Base-by-base conservation (phyloP, 768 basidiomycete genomes). In the Fistulinella prunicolor region DNA sequence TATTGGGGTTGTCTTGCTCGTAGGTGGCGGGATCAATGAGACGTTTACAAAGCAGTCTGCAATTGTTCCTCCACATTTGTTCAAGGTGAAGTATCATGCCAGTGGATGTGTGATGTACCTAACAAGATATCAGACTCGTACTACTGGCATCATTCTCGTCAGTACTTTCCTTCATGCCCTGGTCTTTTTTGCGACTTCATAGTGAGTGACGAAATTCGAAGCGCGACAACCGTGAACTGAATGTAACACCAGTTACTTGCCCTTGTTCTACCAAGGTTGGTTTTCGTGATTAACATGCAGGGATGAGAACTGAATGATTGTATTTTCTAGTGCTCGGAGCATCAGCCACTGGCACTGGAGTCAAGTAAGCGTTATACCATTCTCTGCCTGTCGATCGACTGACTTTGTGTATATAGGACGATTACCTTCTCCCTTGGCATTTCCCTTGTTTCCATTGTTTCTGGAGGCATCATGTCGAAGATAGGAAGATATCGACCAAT, bases 21-120 rank as follows among this genome's bases (percentile, higher is more conserved):
- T 87, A 12, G 39, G 57, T 3, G 80, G 76, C 10, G 74, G 64
- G 3, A 53, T 85, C 7, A 83, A 86, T 49, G 89, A 91, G 62
- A 42, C 66, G 3, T 74, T 63, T 52, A 91, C 89, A 1, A 76
- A 61, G n/a, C 74, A 83, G 12, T 81, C 83, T 6, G 83, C 86
- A 0, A 85, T 90, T 46, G 57, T 91, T 10, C 89, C 89, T 19
- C 80, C 86, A 7, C 79, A 88, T 10, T 60, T 90, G 24, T 89
- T 90, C 71, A 81, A 79, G 69, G 85, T n/a, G 20, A 38, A 28
- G 6, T 38, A 24, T n/a, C 32, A 5, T 14, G 47, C 35, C 17
- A 19, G 5, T 7, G 6, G 19, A 38, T 32, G 7, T 42, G 19
- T n/a, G 35, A 5, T 10, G 46, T 30, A 8, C 1, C 23, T 40